Conservation (phyloP, 176 grass and related monocot species). For the Melocanna baccifera region DNA sequence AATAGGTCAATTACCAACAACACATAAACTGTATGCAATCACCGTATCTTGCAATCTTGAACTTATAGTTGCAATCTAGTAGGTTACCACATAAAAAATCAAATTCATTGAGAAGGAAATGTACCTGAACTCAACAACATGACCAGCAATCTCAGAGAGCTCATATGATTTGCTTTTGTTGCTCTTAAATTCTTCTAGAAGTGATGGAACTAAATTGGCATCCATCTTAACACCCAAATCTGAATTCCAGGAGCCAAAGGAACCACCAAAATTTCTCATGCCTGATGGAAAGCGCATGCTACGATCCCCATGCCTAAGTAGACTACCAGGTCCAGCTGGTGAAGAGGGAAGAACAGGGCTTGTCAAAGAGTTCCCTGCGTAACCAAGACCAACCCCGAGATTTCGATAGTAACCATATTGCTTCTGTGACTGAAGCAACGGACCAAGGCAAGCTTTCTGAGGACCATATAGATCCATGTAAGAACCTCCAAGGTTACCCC, state of each 20-base stretch:
- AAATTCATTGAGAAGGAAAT: background rate
- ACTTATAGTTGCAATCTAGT: background rate
- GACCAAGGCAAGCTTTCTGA: slow-evolving; percentile 51
- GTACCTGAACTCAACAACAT: slow-evolving; percentile 88
- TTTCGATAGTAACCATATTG: slow-evolving; percentile 60
- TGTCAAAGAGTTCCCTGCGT: slow-evolving; percentile 41
- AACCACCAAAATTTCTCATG: slow-evolving; percentile 53
- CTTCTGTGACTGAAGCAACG: slow-evolving; percentile 61
- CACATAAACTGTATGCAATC: background rate
- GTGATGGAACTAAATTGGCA: slow-evolving; percentile 48
- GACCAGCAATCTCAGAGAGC: slow-evolving; percentile 72
- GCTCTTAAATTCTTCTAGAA: slow-evolving; percentile 89
- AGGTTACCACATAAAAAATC: background rate
- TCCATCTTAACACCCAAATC: slow-evolving; percentile 48
- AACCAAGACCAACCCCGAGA: slow-evolving; percentile 48
- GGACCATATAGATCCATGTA: slow-evolving; percentile 57
- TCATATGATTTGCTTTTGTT: slow-evolving; percentile 83
- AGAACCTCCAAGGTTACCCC: slow-evolving; percentile 37
- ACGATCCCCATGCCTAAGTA: slow-evolving; percentile 54
- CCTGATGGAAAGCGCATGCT: slow-evolving; percentile 51
- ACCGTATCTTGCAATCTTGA: background rate
- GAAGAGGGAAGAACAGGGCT: slow-evolving; percentile 57
- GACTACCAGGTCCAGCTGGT: slow-evolving; percentile 50
- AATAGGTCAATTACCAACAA: background rate
- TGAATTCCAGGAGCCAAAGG: slow-evolving; percentile 55